Conservation (phyloP, 495 filamentous ascomycete species). For the Astrothelium subdiscretum region DNA sequence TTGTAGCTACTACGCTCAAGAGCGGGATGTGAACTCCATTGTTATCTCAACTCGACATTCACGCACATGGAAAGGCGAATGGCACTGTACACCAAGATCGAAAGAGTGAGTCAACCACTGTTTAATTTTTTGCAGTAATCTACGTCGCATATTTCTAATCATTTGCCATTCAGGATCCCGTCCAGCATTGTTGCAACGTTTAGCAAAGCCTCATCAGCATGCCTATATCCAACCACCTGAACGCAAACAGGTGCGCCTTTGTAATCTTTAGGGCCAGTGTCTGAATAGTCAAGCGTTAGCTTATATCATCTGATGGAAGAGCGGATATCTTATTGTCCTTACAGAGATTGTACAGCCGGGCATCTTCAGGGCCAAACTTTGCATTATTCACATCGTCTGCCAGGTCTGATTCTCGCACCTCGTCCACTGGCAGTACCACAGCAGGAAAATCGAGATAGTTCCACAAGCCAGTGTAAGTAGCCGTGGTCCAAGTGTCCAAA, state of each 20-base stretch:
- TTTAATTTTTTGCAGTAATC: not conserved
- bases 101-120: constrained; percentile 1
- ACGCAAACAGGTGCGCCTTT: constrained; percentile 3
- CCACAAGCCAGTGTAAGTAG: constrained; percentile 1
- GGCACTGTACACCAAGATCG: not conserved
- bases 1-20: not conserved
- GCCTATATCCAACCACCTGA: constrained; percentile 2
- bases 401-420: constrained; percentile 1
- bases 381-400: not conserved
- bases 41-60: not conserved
- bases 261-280: constrained; percentile 2
- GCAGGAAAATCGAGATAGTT: constrained; percentile 3
- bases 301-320: not conserved
- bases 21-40: not conserved
- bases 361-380: constrained; percentile 2
- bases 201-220: constrained; percentile 3
- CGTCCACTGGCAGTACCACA: not conserved
- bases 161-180: not conserved
- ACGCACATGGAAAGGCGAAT: not conserved
- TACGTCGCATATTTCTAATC: constrained; percentile 1
- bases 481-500: constrained; percentile 28
- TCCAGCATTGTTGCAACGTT: constrained; percentile 1
- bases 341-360: constrained; percentile 2
- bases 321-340: not conserved
- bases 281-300: constrained; percentile 1